Evolutionary conservation across 176 grass and related monocot genomes (phyloP), one percentile per base, ranked within the genome.

Genomic region (Avena sativa): DNA sequence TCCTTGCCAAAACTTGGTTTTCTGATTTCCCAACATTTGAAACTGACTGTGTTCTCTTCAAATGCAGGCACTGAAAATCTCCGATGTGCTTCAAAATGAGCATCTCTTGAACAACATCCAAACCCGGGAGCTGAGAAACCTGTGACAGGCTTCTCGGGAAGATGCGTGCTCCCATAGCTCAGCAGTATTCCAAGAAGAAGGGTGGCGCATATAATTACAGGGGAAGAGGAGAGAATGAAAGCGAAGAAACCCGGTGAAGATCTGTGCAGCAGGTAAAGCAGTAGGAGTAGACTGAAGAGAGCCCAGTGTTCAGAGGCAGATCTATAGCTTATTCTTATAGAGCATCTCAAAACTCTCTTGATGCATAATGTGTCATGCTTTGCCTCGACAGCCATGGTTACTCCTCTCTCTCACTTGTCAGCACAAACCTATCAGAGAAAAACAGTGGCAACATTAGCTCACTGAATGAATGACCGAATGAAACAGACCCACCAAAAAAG

Each of bases 131-230:
- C 68, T 77, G 90, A 92, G 78, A 4, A n/a, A 52, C 51, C 26
- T 5, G 16, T 3, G 23, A 6, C 44, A 48, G 60, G 19, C 46
- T 72, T 80, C 56, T 87, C 86, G 9, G 89, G 89, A 79, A 82
- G 30, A 56, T 90, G 65, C n/a, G 83, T 77, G 81, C 72, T 81
- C 75, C 92, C 91, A 47, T 86, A 84, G 81, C 64, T 87, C 28
- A 97, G 28, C 69, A 97, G 89, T 8, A 72, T 76, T 19, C 87
- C 92, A 63, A 97, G 92, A 44, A 97, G 91, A 88, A 97, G 44
- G 48, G 87, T 48, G 32, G 95, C 89, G 36, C 92, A 97, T 80
- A 95, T 53, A 74, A 95, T 84, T 60, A 97, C 87, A 36, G 95
- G 95, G 43, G 89, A 89, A 14, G 67, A 32, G 32, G 91, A 90